phyloP scores from a whole-genome alignment of 2,329 filamentous ascomycete species.

The Phialophora chinensis region DNA sequence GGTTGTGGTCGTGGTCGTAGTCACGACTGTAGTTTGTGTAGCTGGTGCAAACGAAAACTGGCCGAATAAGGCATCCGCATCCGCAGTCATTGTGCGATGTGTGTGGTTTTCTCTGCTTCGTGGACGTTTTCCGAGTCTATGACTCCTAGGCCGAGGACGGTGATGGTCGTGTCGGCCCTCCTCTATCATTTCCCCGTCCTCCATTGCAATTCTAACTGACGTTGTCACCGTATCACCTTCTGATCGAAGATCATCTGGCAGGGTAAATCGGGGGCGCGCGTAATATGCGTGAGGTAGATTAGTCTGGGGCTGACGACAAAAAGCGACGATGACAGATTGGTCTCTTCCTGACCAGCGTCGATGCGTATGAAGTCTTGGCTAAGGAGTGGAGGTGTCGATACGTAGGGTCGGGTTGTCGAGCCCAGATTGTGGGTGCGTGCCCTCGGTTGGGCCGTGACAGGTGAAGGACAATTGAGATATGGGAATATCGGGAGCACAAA shows the following conservation, averaged over 20 bases:
- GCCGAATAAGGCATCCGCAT: conserved; percentile 55
- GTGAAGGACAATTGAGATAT: background rate
- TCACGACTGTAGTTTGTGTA: conserved; percentile 72
- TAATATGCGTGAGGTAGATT: background rate
- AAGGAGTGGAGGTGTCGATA: background rate
- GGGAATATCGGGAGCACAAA: background rate
- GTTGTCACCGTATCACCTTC: conserved; percentile 14
- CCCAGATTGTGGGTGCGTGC: conserved; percentile 3
- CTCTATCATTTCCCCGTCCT: conserved; percentile 29
- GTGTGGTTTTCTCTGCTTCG: conserved; percentile 26
- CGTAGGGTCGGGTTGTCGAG: background rate
- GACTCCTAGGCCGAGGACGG: conserved; percentile 36
- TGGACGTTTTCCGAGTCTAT: conserved; percentile 17
- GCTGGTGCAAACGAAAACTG: conserved; percentile 68
- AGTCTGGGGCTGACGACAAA: background rate
- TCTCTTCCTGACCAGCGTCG: background rate
- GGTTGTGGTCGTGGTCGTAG: conserved; percentile 89
- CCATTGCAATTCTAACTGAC: conserved; percentile 19
- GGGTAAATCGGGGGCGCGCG: conserved; percentile 18
- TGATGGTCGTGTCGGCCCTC: conserved; percentile 36
- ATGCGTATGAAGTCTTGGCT: background rate
- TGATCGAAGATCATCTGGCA: conserved; percentile 20
- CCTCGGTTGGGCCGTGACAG: background rate
- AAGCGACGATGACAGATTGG: background rate
- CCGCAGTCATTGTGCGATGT: conserved; percentile 36